Percentiles rank a stretch among this genome's conserved stretches.
phyloP scores from a whole-genome alignment of 2,329 filamentous ascomycete species.

The Blastomyces gilchristii region DNA sequence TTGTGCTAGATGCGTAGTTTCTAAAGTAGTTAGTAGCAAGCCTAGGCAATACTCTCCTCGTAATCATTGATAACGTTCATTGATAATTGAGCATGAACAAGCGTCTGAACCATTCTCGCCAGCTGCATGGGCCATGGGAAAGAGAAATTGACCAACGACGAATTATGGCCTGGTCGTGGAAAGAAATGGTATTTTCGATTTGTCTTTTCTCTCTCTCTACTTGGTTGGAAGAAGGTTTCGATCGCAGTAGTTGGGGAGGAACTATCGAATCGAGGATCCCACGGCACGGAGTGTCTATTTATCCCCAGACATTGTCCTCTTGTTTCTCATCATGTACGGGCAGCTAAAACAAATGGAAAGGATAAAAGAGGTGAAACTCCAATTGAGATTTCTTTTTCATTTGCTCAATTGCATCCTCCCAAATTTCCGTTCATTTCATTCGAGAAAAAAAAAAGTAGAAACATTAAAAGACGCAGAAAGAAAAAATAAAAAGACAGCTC shows the following conservation, averaged over 20 bases:
- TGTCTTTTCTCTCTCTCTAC: background rate
- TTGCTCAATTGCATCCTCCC: conserved; percentile 9
- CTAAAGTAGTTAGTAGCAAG: background rate
- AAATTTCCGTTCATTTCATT: conserved; percentile 13
- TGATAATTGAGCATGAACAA: background rate
- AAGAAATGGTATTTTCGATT: conserved; percentile 9
- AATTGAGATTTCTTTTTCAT: background rate
- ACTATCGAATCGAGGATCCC: background rate
- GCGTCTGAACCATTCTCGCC: background rate
- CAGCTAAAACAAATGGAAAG: background rate
- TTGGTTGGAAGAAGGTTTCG: conserved; percentile 3
- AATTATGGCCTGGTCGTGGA: background rate
- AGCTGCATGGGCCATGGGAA: background rate
- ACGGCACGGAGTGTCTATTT: background rate
- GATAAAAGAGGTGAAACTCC: background rate
- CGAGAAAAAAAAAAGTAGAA: conserved; percentile 13
- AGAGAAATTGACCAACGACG: background rate
- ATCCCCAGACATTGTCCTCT: background rate
- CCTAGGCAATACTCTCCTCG: background rate
- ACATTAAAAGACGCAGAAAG: conserved; percentile 4
- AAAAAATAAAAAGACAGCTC: conserved; percentile 5
- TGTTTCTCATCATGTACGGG: background rate
- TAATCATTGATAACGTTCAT: background rate
- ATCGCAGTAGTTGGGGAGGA: background rate
- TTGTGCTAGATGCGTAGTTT: background rate